Base-by-base conservation (phyloP, 345 rosid genomes). In the Arabidopsis thaliana region DNA sequence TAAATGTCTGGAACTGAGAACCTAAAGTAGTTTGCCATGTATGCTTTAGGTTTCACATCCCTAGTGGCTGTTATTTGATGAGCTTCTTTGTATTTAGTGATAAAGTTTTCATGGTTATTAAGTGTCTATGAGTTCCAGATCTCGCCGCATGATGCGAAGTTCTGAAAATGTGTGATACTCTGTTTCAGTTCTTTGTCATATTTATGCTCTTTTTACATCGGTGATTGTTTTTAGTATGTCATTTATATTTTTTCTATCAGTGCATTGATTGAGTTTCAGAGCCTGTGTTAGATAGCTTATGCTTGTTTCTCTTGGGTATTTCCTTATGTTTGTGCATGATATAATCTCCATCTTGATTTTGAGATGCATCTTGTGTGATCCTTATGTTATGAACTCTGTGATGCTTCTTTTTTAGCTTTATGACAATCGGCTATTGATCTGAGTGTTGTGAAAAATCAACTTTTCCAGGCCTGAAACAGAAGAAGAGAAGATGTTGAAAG, bases 401-500 rank as follows among this genome's bases (percentile, higher is more conserved):
- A 14, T 76, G 34, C 28, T 32, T 4, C 52, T 38, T 28, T 34
- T 30, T 3, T 6, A 33, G 51, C 28, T 34, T 60, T 49, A 42
- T 14, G 30, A 14, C 37, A 38, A 14, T 51, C 11, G 6, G 60
- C 13, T 53, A 53, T 45, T 77, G 67, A 64, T 56, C 52, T 46
- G 48, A 48, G 60, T 70, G 16, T 63, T 46, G 51, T 55, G 60
- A n/a, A 70, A 46, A 61, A 44, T 30, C 69, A 42, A 36, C 0
- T 78, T 45, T 77, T 86, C 80, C 83, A 95, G 99, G 88, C 89
- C 87, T 72, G 87, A 88, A 82, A 84, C 97, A 7, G 96, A 84
- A 75, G 93, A 89, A 73, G 98, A 92, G 82, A 92, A 80, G 75
- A 67, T 66, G 45, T 71, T 90, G 82, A 87, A 85, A 77, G 91